Conservation (phyloP, 2,329 filamentous ascomycete species). For the Neopestalotiopsis sp. region DNA sequence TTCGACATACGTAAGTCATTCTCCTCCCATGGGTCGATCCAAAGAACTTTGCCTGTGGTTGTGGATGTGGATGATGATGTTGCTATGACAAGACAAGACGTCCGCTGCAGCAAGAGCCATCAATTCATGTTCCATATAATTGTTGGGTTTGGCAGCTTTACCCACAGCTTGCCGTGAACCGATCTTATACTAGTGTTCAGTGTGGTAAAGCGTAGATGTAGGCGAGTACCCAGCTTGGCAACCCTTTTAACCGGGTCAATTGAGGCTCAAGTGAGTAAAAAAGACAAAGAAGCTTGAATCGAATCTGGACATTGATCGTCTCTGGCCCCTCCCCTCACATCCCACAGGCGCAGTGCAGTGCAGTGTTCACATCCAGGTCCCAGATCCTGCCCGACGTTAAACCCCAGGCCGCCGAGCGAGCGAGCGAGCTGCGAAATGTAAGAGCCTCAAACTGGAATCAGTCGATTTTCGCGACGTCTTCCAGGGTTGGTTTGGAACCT, state of each 20-base stretch:
- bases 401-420: neutral
- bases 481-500: conserved; percentile 7
- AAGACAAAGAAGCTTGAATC: neutral
- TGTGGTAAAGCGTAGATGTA: no score
- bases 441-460: conserved; percentile 18
- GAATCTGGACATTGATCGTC: neutral
- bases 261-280: conserved; percentile 9
- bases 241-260: conserved; percentile 12
- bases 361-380: conserved; percentile 1
- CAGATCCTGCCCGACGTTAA: neutral
- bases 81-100: neutral
- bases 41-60: neutral
- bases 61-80: neutral
- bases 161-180: conserved; percentile 6
- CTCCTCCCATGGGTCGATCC: neutral
- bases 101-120: neutral
- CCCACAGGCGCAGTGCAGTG: neutral
- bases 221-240: conserved; percentile 8
- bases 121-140: neutral
- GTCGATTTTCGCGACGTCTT: conserved; percentile 12
- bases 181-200: neutral
- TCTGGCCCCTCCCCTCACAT: neutral
- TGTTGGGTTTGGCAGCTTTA: neutral
- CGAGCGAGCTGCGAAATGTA: neutral
- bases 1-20: neutral